Conservation (phyloP, 129 eudicot species). For the Kitagawia praeruptora region DNA sequence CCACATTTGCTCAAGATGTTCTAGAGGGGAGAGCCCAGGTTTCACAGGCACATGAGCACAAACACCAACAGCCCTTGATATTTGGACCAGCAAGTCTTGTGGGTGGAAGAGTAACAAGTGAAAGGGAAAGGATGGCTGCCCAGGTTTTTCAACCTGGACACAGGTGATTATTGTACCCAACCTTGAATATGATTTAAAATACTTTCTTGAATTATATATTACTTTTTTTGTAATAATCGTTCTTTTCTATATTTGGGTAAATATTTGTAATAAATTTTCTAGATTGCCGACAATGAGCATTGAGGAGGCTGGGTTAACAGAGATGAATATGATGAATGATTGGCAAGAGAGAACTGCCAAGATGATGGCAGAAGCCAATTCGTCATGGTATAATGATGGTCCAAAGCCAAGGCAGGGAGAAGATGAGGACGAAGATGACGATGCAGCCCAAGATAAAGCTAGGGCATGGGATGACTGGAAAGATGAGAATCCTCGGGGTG, state of each 20-base stretch:
- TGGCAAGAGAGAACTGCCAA: conserved; percentile 72
- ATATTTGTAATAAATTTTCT: background rate
- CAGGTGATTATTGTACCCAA: conserved; percentile 33
- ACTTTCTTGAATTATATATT: too few relatives aligned
- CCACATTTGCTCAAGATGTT: conserved; percentile 96
- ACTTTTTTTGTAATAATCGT: background rate
- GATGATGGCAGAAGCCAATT: conserved; percentile 77
- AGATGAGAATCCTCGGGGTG: conserved; percentile 95
- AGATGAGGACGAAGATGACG: conserved; percentile 69
- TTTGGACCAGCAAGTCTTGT: conserved; percentile 95
- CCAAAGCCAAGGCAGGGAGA: conserved; percentile 43
- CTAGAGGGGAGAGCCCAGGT: conserved; percentile 82
- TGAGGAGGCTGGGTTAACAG: conserved; percentile 89
- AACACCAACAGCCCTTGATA: conserved; percentile 79
- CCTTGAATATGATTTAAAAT: background rate
- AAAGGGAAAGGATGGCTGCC: conserved; percentile 78
- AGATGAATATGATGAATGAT: conserved; percentile 89
- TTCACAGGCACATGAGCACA: conserved; percentile 79
- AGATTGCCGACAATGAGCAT: conserved; percentile 98
- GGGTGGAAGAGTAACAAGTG: conserved; percentile 59
- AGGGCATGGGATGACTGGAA: conserved; percentile 96
- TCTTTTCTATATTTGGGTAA: background rate
- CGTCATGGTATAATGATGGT: conserved; percentile 73
- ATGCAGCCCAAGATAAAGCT: conserved; percentile 74
- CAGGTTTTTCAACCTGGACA: conserved; percentile 92